These are phyloP conservation scores for Geotrichum reessii DNA, from an alignment of 1,139 yeast species.

Conservation along the genomic window DNA sequence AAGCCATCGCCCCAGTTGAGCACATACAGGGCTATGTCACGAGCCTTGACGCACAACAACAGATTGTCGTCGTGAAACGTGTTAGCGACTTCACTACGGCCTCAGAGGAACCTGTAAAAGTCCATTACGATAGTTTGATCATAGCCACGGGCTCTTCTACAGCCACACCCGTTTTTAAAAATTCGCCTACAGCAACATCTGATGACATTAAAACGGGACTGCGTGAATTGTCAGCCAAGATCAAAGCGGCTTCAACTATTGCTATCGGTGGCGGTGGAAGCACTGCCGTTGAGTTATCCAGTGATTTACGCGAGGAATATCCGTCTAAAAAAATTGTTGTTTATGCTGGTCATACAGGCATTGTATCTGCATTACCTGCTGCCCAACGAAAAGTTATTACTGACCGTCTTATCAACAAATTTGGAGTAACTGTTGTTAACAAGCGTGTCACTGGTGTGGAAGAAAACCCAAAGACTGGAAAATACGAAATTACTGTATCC, in stretches of 20 bases:
- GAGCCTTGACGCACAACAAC: conserved; percentile 26
- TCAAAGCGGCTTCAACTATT: conserved; percentile 65
- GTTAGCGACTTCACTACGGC: conserved; percentile 31
- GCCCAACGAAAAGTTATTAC: conserved; percentile 13
- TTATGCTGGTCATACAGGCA: conserved; percentile 25
- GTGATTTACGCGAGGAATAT: conserved; percentile 42
- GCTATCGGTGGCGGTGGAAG: conserved; percentile 93
- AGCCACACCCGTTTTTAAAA: conserved; percentile 74
- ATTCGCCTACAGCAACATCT: conserved; percentile 54
- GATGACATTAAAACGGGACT: conserved; percentile 51
- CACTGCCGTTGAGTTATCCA: conserved; percentile 87
- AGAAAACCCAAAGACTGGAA: neutral
- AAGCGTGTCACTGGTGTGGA: conserved; percentile 18
- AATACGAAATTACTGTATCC: neutral
- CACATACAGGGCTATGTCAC: conserved; percentile 35
- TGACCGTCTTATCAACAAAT: conserved; percentile 19
- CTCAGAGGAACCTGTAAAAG: conserved; percentile 24
- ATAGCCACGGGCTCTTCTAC: conserved; percentile 70
- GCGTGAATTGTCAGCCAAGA: conserved; percentile 56
- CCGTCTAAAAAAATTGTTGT: conserved; percentile 25
- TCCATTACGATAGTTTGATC: conserved; percentile 64
- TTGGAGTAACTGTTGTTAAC: conserved; percentile 25
- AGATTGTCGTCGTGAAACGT: conserved; percentile 27
- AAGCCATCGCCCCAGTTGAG: conserved; percentile 10
- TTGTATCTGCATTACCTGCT: conserved; percentile 23